Evolutionary conservation across 169 alveolate genomes (phyloP).

Genomic region (Babesia bovis): DNA sequence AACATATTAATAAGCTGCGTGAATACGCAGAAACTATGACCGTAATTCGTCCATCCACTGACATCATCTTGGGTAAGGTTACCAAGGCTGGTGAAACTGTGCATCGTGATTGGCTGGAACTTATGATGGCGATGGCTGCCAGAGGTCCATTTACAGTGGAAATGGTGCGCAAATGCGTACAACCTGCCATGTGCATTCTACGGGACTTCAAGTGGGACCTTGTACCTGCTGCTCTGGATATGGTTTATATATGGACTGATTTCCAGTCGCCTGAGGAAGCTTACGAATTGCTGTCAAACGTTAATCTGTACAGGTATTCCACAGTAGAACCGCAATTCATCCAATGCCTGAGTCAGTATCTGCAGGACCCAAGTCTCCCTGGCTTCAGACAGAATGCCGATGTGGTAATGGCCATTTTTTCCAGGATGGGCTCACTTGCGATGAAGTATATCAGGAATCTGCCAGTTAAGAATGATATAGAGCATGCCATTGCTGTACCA

Average conservation of each 20-base stretch:
- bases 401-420: slow-evolving; percentile 12
- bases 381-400: slow-evolving; percentile 15
- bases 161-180: slow-evolving; percentile 10
- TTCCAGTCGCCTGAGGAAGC: slow-evolving; percentile 18
- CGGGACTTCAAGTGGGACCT: slow-evolving; percentile 35
- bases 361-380: slow-evolving; percentile 27
- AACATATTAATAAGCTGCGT: not conserved
- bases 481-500: slow-evolving; percentile 12
- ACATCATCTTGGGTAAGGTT: slow-evolving; percentile 21
- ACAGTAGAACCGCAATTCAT: slow-evolving; percentile 24
- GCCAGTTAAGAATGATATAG: slow-evolving; percentile 7
- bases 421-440: slow-evolving; percentile 19
- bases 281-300: slow-evolving; percentile 10
- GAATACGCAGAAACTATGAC: slow-evolving; percentile 9
- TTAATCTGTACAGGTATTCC: slow-evolving; percentile 1
- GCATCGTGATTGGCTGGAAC: slow-evolving; percentile 37
- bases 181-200: slow-evolving; percentile 31
- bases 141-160: slow-evolving; percentile 35
- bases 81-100: slow-evolving; percentile 4
- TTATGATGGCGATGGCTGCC: slow-evolving; percentile 30
- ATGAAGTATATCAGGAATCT: not conserved
- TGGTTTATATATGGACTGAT: slow-evolving; percentile 24
- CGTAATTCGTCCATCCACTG: slow-evolving; percentile 7
- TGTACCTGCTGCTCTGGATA: slow-evolving; percentile 31
- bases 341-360: slow-evolving; percentile 24